Evolutionary conservation across 768 basidiomycete genomes (phyloP).

Genomic region (Tulasnella sp.): DNA sequence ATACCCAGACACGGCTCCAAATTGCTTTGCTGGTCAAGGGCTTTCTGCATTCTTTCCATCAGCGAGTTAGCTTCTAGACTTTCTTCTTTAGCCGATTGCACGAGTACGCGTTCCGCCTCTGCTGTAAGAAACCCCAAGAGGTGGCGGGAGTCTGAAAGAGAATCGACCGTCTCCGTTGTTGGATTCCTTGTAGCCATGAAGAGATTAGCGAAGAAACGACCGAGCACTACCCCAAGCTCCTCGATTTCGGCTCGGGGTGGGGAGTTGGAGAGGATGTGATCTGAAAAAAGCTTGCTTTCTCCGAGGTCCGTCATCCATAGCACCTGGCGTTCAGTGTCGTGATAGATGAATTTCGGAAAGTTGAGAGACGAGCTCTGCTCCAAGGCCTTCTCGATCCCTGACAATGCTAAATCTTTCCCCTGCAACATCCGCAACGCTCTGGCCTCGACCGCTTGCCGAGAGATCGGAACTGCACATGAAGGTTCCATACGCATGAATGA

Average conservation of each 20-base stretch:
- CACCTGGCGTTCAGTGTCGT: constrained; percentile 1
- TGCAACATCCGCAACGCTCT: neutral
- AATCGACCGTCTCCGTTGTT: neutral
- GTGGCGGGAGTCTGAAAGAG: neutral
- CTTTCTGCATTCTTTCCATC: neutral
- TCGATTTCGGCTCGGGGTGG: neutral
- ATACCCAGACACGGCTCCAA: constrained; percentile 8
- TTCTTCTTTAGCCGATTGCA: neutral
- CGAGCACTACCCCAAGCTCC: neutral
- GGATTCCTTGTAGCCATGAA: neutral
- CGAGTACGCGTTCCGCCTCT: neutral
- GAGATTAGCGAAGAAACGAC: neutral
- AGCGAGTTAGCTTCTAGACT: neutral
- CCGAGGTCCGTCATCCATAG: constrained; percentile 14
- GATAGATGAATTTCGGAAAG: neutral
- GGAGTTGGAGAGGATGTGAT: neutral
- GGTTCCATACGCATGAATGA: constrained; percentile 5
- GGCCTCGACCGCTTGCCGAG: neutral
- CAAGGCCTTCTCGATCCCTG: neutral
- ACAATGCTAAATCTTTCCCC: neutral
- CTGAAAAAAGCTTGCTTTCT: neutral
- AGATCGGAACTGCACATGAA: neutral
- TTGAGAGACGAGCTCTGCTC: neutral
- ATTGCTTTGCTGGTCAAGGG: neutral
- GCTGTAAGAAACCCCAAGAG: neutral